A percentile compares a stretch with the other conserved stretches of the same genome.
Evolutionary conservation across 1,139 yeast genomes (phyloP).

Genomic region (Geotrichum histeridarum): DNA sequence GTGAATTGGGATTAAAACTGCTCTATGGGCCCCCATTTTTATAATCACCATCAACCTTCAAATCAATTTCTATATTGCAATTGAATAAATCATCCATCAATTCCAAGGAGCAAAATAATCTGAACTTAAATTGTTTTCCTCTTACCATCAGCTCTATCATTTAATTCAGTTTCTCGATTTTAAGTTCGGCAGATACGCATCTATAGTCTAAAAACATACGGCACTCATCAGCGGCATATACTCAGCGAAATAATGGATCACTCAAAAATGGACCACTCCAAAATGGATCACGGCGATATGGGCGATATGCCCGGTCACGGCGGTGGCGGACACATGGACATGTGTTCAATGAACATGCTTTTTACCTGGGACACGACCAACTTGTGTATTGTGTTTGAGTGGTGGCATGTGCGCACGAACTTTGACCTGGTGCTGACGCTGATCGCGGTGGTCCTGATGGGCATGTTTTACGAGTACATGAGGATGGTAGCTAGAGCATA

Average conservation of each 20-base stretch:
- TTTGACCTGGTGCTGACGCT: slow-evolving; percentile 51
- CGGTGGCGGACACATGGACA: slow-evolving; percentile 29
- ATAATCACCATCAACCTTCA: too few species aligned
- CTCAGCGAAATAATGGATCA: slow-evolving; percentile 8
- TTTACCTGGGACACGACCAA: slow-evolving; percentile 77
- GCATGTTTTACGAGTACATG: slow-evolving; percentile 59
- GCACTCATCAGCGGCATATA: too few species aligned
- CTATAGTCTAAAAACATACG: too few species aligned
- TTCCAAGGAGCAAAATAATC: too few species aligned
- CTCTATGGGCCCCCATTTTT: too few species aligned
- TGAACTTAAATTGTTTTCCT: too few species aligned
- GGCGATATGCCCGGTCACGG: slow-evolving; percentile 16
- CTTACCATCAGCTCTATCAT: too few species aligned
- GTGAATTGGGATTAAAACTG: too few species aligned
- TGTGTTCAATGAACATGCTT: slow-evolving; percentile 72
- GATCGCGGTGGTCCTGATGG: slow-evolving; percentile 45
- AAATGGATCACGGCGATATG: slow-evolving; percentile 12
- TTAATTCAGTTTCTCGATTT: too few species aligned
- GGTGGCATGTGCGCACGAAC: slow-evolving; percentile 72
- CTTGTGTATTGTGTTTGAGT: slow-evolving; percentile 63
- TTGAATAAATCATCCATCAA: too few species aligned
- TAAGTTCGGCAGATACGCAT: too few species aligned
- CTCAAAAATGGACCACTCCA: slow-evolving; percentile 9
- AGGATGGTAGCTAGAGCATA: slow-evolving; percentile 39
- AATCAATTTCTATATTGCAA: too few species aligned